These are phyloP conservation scores for Periglandula ipomoeae DNA, from an alignment of 2,329 filamentous ascomycete species.

Conservation along the genomic window DNA sequence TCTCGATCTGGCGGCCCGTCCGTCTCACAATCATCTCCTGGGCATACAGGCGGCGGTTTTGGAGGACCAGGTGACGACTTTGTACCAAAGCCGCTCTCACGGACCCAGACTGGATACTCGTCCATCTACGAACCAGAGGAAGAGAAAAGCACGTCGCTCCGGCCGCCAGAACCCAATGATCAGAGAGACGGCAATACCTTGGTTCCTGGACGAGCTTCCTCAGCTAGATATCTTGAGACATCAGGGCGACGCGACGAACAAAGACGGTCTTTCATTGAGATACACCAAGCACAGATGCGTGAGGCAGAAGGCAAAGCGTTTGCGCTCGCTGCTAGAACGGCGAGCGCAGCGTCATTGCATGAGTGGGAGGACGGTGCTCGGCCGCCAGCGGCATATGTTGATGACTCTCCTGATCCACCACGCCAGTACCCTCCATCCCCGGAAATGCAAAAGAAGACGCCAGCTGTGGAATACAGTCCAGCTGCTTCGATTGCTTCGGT, in stretches of 20 bases:
- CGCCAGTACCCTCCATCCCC: slow-evolving; percentile 19
- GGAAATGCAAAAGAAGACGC: slow-evolving; percentile 16
- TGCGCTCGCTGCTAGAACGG: slow-evolving; percentile 35
- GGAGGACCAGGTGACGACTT: slow-evolving; percentile 32
- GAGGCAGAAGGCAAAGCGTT: slow-evolving; percentile 51
- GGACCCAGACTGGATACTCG: slow-evolving; percentile 49
- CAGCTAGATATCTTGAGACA: slow-evolving; percentile 34
- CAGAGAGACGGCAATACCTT: slow-evolving; percentile 13
- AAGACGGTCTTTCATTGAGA: slow-evolving; percentile 48
- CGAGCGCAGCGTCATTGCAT: slow-evolving; percentile 23
- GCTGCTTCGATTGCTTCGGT: slow-evolving; percentile 27
- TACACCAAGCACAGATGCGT: slow-evolving; percentile 51
- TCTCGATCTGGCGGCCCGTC: slow-evolving; percentile 5
- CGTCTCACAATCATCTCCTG: background rate
- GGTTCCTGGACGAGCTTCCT: slow-evolving; percentile 22
- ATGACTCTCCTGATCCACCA: slow-evolving; percentile 18
- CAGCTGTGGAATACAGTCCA: slow-evolving; percentile 31
- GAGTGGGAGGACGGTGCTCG: slow-evolving; percentile 22
- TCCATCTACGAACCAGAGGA: slow-evolving; percentile 20
- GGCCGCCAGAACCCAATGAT: background rate
- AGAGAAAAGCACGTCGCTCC: slow-evolving; percentile 1
- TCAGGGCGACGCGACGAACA: slow-evolving; percentile 38
- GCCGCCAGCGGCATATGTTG: slow-evolving; percentile 9
- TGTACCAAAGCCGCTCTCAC: slow-evolving; percentile 42
- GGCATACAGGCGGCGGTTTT: slow-evolving; percentile 3